Conservation (phyloP, 2,329 filamentous ascomycete genomes). For the Botrytis elliptica region DNA sequence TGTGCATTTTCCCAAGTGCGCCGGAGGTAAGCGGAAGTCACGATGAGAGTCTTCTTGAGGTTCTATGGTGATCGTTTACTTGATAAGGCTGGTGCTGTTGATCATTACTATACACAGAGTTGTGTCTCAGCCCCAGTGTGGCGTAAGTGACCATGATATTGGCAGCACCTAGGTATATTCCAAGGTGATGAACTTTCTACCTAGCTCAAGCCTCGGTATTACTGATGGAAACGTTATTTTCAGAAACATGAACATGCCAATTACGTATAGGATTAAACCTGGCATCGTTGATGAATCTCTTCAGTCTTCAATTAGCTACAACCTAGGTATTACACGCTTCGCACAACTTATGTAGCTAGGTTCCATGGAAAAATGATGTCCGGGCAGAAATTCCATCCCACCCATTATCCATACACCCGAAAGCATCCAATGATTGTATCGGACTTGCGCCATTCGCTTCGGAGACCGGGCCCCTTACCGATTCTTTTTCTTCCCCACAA, state of each 20-base stretch:
- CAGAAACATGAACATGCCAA: not conserved
- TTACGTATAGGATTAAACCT: not conserved
- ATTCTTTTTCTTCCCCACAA: slow-evolving; percentile 5
- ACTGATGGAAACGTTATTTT: not conserved
- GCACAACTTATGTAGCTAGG: not conserved
- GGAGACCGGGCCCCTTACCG: not conserved
- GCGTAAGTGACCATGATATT: not conserved
- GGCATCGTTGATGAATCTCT: not conserved
- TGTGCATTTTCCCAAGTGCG: not conserved
- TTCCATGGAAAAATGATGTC: not conserved
- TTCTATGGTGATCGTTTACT: slow-evolving; percentile 10
- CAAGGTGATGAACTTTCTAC: not conserved
- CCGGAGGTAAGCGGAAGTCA: not conserved
- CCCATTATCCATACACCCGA: not conserved
- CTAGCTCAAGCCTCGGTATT: not conserved
- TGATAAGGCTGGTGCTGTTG: slow-evolving; percentile 1
- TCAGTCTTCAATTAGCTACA: not conserved
- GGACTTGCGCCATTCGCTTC: not conserved
- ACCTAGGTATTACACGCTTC: not conserved
- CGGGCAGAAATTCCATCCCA: not conserved
- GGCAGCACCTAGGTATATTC: not conserved
- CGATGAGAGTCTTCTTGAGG: not conserved
- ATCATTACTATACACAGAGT: not conserved
- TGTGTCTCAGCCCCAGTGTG: slow-evolving; percentile 11
- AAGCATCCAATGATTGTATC: slow-evolving; percentile 1